These are phyloP conservation scores for Echeveria elegans DNA, from an alignment of 164 flowering plant species.

Conservation along the genomic window DNA sequence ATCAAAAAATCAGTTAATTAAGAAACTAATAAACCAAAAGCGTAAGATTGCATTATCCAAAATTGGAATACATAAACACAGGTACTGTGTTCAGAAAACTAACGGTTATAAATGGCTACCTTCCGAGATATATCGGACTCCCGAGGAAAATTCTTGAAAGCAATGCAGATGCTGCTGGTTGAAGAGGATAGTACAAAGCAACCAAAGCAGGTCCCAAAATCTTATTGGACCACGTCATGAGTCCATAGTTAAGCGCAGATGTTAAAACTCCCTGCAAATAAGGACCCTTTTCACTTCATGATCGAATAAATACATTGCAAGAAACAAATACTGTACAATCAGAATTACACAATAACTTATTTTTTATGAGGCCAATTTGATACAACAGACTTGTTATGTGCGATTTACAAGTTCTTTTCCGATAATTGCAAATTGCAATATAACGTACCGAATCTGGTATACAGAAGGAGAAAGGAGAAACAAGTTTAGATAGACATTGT, in stretches of 20 bases:
- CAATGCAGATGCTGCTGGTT: slow-evolving; percentile 91
- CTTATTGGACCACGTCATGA: slow-evolving; percentile 90
- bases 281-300: background rate
- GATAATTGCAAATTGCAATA: no score
- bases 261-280: slow-evolving; percentile 73
- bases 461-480: background rate
- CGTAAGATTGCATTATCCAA: background rate
- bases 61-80: background rate
- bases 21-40: slow-evolving; percentile 2
- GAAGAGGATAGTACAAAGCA: slow-evolving; percentile 90
- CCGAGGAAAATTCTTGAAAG: slow-evolving; percentile 88
- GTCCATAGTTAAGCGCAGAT: slow-evolving; percentile 88
- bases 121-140: slow-evolving; percentile 86
- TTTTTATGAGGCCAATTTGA: background rate
- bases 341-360: no score
- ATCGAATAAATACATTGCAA: no score
- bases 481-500: no score
- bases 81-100: background rate
- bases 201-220: slow-evolving; percentile 87
- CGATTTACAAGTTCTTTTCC: background rate
- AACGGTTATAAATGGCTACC: slow-evolving; percentile 27
- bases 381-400: background rate
- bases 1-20: slow-evolving; percentile 1
- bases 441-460: background rate
- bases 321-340: no score